These are phyloP conservation scores for Tubosaeta sp. DNA, from an alignment of 768 basidiomycete species.

Conservation along the genomic window DNA sequence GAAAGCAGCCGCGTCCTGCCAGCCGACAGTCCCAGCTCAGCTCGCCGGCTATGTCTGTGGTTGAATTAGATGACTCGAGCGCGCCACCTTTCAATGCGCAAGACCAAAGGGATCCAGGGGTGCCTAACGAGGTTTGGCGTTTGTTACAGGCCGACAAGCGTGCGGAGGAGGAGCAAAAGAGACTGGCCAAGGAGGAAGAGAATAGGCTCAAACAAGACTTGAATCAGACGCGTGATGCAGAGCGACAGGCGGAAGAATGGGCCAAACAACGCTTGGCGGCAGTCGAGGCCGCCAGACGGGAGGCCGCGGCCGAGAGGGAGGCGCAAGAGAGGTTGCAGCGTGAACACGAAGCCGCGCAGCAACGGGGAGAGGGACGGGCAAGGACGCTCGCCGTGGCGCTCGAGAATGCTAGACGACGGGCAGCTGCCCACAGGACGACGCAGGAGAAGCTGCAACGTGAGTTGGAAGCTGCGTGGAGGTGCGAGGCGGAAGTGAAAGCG, in stretches of 20 bases:
- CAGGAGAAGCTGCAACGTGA: constrained; percentile 22
- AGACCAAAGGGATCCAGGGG: constrained; percentile 44
- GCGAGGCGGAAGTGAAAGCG: constrained; percentile 21
- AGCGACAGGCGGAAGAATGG: constrained; percentile 23
- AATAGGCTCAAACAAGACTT: constrained; percentile 14
- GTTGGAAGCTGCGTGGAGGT: constrained; percentile 27
- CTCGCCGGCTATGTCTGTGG: background rate
- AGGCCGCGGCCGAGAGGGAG: constrained; percentile 15
- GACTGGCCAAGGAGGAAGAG: constrained; percentile 17
- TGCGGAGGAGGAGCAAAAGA: constrained; percentile 19
- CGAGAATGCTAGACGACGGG: constrained; percentile 17
- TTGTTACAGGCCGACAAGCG: constrained; percentile 40
- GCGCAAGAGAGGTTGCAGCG: constrained; percentile 24
- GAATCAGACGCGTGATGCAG: constrained; percentile 12
- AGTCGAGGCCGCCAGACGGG: constrained; percentile 16
- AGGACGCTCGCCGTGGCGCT: constrained; percentile 16
- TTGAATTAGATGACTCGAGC: background rate
- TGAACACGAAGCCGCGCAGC: constrained; percentile 25
- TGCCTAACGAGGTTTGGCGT: constrained; percentile 48
- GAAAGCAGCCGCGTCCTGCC: too few relatives aligned
- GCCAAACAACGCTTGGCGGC: constrained; percentile 16
- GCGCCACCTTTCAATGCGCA: background rate
- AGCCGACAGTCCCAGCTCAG: constrained; percentile 3
- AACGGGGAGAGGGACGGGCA: constrained; percentile 16
- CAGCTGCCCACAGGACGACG: constrained; percentile 16